Percentiles rank a stretch among this genome's conserved stretches.
Evolutionary conservation across 2,329 filamentous ascomycete genomes (phyloP).

Genomic region (Fusarium longipes): DNA sequence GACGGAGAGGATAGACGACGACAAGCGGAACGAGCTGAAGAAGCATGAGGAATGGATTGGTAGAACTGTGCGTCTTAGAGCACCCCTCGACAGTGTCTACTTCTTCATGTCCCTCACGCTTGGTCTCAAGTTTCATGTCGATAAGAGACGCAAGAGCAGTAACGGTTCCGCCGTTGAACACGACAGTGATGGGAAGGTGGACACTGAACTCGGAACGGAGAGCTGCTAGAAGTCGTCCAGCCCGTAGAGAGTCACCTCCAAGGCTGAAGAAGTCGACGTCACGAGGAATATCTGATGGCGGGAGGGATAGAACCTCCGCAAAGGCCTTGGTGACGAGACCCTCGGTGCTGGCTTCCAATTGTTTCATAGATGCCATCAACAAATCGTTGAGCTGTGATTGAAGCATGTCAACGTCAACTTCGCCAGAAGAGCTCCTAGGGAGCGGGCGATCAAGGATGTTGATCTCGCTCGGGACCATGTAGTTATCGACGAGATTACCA

Average conservation of each 20-base stretch:
- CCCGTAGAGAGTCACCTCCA: background rate
- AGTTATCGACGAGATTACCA: background rate
- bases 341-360: background rate
- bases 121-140: background rate
- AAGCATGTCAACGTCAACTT: background rate
- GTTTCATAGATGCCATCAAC: background rate
- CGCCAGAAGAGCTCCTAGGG: fast-evolving
- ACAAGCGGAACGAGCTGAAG: background rate
- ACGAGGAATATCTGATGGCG: background rate
- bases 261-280: slow-evolving; percentile 3
- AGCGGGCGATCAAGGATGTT: background rate
- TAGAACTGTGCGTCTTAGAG: slow-evolving; percentile 4
- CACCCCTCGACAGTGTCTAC: background rate
- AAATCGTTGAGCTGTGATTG: background rate
- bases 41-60: slow-evolving; percentile 3
- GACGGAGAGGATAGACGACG: slow-evolving; percentile 1
- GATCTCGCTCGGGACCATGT: background rate
- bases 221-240: background rate
- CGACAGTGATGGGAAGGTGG: background rate
- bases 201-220: slow-evolving; percentile 1
- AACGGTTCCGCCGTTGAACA: slow-evolving; percentile 3
- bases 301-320: background rate
- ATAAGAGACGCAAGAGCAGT: background rate
- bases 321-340: slow-evolving; percentile 7
- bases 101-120: background rate